Conservation (phyloP, 441 rosid species). For the Pelargonium cotyledonis region DNA sequence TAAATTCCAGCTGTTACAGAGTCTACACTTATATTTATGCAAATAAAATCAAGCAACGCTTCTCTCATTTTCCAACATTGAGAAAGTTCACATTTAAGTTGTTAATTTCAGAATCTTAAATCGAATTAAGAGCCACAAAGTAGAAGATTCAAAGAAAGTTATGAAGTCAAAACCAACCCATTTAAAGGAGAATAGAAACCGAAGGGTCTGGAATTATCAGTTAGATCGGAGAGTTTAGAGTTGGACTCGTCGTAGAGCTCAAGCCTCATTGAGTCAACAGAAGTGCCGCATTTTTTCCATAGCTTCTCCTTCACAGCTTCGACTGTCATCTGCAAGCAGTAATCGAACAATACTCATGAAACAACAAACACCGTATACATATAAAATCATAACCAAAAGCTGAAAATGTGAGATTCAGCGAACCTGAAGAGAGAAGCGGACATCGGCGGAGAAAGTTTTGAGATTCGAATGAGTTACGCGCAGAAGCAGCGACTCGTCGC, state of each 20-base stretch:
- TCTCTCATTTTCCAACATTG: background rate
- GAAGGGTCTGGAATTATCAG: slow-evolving; percentile 52
- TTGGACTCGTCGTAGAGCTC: slow-evolving; percentile 77
- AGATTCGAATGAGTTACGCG: slow-evolving; percentile 76
- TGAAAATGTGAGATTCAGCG: background rate
- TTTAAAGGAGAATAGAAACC: slow-evolving; percentile 77
- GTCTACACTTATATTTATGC: background rate
- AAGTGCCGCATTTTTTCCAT: slow-evolving; percentile 86
- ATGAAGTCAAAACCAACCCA: slow-evolving; percentile 41
- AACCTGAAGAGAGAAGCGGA: slow-evolving; percentile 80
- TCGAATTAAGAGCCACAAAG: background rate
- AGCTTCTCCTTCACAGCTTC: slow-evolving; percentile 89
- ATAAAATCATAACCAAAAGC: too few relatives aligned
- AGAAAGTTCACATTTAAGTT: background rate
- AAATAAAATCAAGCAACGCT: background rate
- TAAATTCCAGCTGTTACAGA: too few relatives aligned
- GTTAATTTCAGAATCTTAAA: background rate
- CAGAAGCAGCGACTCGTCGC: slow-evolving; percentile 60
- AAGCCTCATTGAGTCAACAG: slow-evolving; percentile 60
- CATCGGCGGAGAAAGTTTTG: slow-evolving; percentile 61
- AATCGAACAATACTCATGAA: background rate
- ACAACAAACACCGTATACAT: background rate
- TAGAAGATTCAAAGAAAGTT: background rate
- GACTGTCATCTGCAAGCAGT: slow-evolving; percentile 38
- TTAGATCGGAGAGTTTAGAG: slow-evolving; percentile 47